Base-by-base conservation (phyloP, 495 filamentous ascomycete genomes). In the Hyaloscypha variabilis region DNA sequence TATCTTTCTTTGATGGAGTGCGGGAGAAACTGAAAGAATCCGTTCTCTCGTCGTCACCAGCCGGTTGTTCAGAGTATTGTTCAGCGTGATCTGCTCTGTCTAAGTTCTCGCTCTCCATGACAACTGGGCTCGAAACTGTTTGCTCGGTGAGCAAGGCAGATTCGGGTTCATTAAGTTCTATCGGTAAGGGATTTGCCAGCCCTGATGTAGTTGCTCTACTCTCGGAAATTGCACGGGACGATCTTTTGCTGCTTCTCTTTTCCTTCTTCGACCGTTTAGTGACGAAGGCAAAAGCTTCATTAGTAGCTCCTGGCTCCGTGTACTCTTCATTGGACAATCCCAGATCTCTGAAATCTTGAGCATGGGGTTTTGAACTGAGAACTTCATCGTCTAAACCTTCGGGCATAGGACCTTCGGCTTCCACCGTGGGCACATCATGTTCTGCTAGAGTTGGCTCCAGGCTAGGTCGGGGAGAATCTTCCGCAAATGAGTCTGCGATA, bases 201-300 rank as follows among this genome's bases (percentile, higher is more conserved):
- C 36, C 68, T 50, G 62, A 63, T 24, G 19, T 59, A 63, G 62
- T 66, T 31, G 53, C 63, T 61, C 69, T 71, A 34, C 62, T 73
- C 28, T 62, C 58, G 21, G 62, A 71, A 30, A 31, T 29, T 53
- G 46, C 30, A 24, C 57, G 58, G 52, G 63, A 69, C 25, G 42
- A 24, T 62, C 53, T 53, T 54, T 46, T 65, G 39, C 39, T 63
- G 14, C 55, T 49, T 54, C 70, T 72, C 62, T 68, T 72, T 42
- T 70, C 70, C 50, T 72, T 72, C 56, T 72, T 72, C 23, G 70
- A 70, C 53, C 64, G 69, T 59, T 72, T 70, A 17, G 64, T 56
- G 42, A 63, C 42, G 62, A 62, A 60, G 42, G 49, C 67, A 52
- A 64, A 66, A 1, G 72, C 53, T 46, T 65, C 67, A 58, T 69